Base-by-base conservation (phyloP, 257 asterid species). In the Solanum arcanum region DNA sequence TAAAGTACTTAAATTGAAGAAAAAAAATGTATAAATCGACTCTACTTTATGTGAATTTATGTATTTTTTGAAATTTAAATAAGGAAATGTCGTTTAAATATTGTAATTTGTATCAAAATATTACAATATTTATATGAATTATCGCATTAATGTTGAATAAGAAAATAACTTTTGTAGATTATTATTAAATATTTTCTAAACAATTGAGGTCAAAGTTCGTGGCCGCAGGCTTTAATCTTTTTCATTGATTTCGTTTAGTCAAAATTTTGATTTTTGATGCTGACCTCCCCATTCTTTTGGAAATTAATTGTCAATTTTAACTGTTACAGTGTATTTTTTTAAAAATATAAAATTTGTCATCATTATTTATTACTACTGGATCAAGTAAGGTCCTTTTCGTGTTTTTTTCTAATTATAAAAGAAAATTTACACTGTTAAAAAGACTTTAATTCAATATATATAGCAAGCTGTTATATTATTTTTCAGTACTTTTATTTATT, bases 11-110 rank as follows among this genome's bases (percentile, higher is more conserved):
- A 64, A 64, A 64, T n/a, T 64, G 4, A 0, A 62, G 5, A 1
- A 1, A 4, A 23, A 33, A 33, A 33, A 62, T 1, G 0, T n/a
- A 2, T 29, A 69, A 0, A 12, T 25, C 20, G 0, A 15, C 13
- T 29, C 5, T 69, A 29, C 7, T 69, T 7, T 7, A 29, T 29
- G 41, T 29, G 23, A 29, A 29, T 29, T 69, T 14, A 14, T 20
- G 3, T 3, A 56, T 29, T 69, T 69, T 9, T 42, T 42, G 11
- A 21, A 59, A 3, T 59, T 59, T 21, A 13, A 68, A 27, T n/a
- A 68, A 68, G 3, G 75, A 68, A 68, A 3, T 3, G 9, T 14
- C 16, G 5, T 35, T 72, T 35, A 20, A 35, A 33, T 16, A 31
- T 31, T 70, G 6, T 31, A 70, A 31, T 31, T 70, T 7, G 15